Conservation (phyloP, 164 flowering plant genomes). For the Tinospora cordifolia region DNA sequence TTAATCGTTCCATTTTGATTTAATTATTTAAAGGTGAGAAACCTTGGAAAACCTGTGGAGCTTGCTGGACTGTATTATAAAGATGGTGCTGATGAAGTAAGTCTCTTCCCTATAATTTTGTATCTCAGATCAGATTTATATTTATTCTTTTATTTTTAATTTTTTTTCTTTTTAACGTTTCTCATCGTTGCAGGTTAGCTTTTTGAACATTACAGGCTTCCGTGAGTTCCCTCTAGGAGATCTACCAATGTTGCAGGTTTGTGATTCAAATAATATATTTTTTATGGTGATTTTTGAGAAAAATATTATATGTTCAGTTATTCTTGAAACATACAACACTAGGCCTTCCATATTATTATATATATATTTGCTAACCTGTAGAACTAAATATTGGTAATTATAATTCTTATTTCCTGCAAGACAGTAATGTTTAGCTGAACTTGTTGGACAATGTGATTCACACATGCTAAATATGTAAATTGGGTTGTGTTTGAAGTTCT, state of each 20-base stretch:
- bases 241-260: slow-evolving; percentile 95
- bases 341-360: too few species aligned
- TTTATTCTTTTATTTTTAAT: too few species aligned
- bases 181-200: slow-evolving; percentile 60
- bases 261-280: slow-evolving; percentile 14
- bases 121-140: not conserved
- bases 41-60: slow-evolving; percentile 97
- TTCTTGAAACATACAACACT: too few species aligned
- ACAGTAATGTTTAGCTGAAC: too few species aligned
- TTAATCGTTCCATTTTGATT: slow-evolving; percentile 2
- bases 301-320: too few species aligned
- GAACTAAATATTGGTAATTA: too few species aligned
- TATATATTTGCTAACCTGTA: too few species aligned
- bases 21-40: slow-evolving; percentile 58
- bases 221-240: slow-evolving; percentile 96
- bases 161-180: not conserved
- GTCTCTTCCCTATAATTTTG: slow-evolving; percentile 2
- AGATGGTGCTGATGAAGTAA: slow-evolving; percentile 99
- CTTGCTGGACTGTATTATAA: slow-evolving; percentile 86
- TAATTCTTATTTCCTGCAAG: too few species aligned
- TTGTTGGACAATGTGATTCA: too few species aligned
- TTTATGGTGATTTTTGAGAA: too few species aligned
- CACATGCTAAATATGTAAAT: too few species aligned
- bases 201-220: slow-evolving; percentile 90
- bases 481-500: too few species aligned